phyloP scores from a whole-genome alignment of 441 rosid genomes.

The Daphne laureola region DNA sequence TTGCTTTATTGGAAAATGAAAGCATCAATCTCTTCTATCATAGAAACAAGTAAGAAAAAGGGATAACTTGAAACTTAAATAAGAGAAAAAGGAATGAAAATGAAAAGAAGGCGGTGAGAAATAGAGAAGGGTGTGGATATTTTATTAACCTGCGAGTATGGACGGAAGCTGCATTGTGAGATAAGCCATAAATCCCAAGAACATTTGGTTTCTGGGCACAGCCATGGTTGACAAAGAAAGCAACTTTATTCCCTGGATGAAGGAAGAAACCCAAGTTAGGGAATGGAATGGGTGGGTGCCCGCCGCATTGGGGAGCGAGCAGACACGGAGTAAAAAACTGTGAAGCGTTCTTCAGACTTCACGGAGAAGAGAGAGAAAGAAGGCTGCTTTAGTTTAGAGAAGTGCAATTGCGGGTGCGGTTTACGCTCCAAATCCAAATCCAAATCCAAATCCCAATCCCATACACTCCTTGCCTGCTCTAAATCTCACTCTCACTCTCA shows the following conservation, averaged over 20 bases:
- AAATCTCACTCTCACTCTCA: no score
- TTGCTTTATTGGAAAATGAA: no score
- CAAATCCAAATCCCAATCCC: no score
- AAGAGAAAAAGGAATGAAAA: not conserved
- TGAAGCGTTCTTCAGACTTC: no score
- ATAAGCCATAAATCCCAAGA: constrained; percentile 42
- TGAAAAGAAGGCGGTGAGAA: not conserved
- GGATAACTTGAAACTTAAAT: not conserved
- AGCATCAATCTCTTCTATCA: no score
- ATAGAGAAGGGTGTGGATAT: not conserved
- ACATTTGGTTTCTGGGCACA: constrained; percentile 25
- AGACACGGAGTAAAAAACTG: no score
- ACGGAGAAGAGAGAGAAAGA: no score
- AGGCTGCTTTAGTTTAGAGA: no score
- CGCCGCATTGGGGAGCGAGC: not conserved
- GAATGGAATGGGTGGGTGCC: not conserved
- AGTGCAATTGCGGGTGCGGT: no score
- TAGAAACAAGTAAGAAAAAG: not conserved
- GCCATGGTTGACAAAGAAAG: constrained; percentile 35
- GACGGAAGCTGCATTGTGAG: constrained; percentile 42
- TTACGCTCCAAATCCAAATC: no score
- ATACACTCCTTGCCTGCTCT: no score
- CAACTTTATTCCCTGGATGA: constrained; percentile 14
- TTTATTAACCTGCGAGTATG: constrained; percentile 52
- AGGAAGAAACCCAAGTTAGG: not conserved